Conservation (phyloP, 2,329 filamentous ascomycete genomes). For the Parastagonospora nodorum region DNA sequence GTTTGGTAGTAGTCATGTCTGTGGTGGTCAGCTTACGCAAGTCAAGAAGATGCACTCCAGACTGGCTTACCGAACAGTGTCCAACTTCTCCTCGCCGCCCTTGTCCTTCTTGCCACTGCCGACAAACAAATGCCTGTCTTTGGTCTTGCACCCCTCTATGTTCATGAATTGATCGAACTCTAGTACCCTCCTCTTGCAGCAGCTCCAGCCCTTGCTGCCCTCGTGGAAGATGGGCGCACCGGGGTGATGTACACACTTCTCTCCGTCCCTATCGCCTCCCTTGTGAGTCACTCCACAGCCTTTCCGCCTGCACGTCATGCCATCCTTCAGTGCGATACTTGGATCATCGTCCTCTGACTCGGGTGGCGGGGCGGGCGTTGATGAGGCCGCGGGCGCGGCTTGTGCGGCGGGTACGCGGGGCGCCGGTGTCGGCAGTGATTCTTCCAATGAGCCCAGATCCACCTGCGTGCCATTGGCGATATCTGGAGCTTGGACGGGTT, state of each 20-base stretch:
- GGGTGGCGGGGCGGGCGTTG: constrained; percentile 45
- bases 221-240: constrained; percentile 95
- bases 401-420: constrained; percentile 40
- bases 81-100: constrained; percentile 73
- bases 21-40: constrained; percentile 12
- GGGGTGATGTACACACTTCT: constrained; percentile 87
- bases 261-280: constrained; percentile 59
- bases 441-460: constrained; percentile 36
- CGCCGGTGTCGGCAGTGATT: constrained; percentile 38
- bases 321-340: constrained; percentile 71
- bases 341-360: constrained; percentile 84
- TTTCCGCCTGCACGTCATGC: constrained; percentile 76
- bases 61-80: constrained; percentile 69
- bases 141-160: constrained; percentile 87
- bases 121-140: constrained; percentile 81
- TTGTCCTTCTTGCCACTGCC: constrained; percentile 76
- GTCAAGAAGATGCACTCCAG: not conserved
- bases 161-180: constrained; percentile 99
- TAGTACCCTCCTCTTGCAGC: constrained; percentile 91
- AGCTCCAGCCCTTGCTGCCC: constrained; percentile 95
- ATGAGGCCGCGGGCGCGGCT: constrained; percentile 27
- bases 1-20: constrained; percentile 97
- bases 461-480: constrained; percentile 44
- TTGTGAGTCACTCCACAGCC: constrained; percentile 73
- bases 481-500: constrained; percentile 55